These are phyloP conservation scores for Papiliotrema nemorosa DNA, from an alignment of 1,284 basidiomycete genomes.

Conservation along the genomic window DNA sequence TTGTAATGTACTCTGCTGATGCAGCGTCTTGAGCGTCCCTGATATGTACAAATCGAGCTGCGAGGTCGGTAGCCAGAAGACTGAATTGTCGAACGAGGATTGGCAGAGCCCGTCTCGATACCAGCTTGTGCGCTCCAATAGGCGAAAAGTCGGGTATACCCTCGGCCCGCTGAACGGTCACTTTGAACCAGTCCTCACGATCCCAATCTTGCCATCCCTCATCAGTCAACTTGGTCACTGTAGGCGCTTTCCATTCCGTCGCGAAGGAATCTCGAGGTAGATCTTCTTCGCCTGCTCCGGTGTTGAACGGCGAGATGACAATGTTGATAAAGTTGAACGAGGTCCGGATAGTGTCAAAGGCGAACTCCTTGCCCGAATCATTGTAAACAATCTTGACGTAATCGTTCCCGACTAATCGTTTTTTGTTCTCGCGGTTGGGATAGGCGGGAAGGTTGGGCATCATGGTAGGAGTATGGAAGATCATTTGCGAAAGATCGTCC, in stretches of 20 bases:
- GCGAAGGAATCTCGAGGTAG: conserved; percentile 1
- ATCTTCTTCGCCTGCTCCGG: conserved; percentile 10
- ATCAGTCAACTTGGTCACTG: conserved; percentile 6
- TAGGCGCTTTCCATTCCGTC: conserved; percentile 1
- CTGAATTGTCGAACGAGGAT: conserved; percentile 79
- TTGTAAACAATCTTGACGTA: conserved; percentile 96
- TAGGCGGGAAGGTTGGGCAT: conserved; percentile 81
- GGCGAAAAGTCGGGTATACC: conserved; percentile 91
- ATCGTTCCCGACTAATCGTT: conserved; percentile 91
- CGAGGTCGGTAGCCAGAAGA: conserved; percentile 81
- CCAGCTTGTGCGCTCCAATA: conserved; percentile 85
- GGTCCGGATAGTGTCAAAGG: conserved; percentile 84
- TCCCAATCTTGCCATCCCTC: conserved; percentile 34
- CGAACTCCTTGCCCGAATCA: conserved; percentile 81
- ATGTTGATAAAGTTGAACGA: conserved; percentile 98
- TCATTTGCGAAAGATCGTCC: conserved; percentile 93
- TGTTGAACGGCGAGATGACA: conserved; percentile 82
- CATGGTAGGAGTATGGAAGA: conserved; percentile 94
- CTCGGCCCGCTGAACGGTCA: conserved; percentile 75
- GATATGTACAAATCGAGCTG: conserved; percentile 71
- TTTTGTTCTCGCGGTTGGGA: conserved; percentile 73
- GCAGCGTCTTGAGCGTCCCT: conserved; percentile 60
- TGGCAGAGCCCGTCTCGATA: conserved; percentile 78
- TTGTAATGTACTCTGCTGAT: conserved; percentile 76
- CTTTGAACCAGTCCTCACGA: conserved; percentile 72